Percentiles rank a stretch among this genome's conserved stretches.
phyloP scores from a whole-genome alignment of 257 asterid species.

The Solanum clarkiae region DNA sequence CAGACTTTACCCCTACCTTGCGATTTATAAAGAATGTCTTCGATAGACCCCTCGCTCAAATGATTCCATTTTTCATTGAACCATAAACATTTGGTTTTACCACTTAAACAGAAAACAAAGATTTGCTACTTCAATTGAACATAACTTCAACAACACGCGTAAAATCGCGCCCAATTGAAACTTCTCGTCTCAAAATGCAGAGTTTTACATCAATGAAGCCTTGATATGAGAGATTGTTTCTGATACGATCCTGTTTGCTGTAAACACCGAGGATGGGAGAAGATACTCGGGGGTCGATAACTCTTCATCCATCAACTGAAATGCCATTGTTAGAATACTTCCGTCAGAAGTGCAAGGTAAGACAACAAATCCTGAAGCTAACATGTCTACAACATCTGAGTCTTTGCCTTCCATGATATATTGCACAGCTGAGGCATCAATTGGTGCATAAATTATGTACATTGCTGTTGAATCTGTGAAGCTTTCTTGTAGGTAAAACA shows the following conservation, averaged over 20 bases:
- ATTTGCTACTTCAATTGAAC: not conserved
- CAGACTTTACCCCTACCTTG: not conserved
- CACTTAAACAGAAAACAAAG: not conserved
- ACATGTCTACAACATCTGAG: constrained; percentile 20
- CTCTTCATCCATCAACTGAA: constrained; percentile 32
- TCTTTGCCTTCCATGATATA: constrained; percentile 23
- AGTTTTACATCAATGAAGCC: constrained; percentile 1
- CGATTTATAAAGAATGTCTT: not conserved
- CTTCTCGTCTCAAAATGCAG: not conserved
- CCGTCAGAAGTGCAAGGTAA: constrained; percentile 14
- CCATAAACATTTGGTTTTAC: not conserved
- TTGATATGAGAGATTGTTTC: constrained; percentile 22
- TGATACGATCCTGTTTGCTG: constrained; percentile 19
- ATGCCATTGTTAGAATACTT: constrained; percentile 30
- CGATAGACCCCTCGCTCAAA: not conserved
- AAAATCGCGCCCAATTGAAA: not conserved
- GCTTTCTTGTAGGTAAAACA: constrained; percentile 35
- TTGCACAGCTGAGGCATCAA: constrained; percentile 21
- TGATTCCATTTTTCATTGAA: not conserved
- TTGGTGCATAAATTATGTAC: constrained; percentile 29
- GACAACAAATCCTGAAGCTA: constrained; percentile 36
- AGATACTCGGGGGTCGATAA: constrained; percentile 10
- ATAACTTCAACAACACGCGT: not conserved
- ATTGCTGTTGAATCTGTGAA: constrained; percentile 24
- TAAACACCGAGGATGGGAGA: constrained; percentile 16